Evolutionary conservation across 768 basidiomycete genomes (phyloP), one percentile per base, ranked within the genome.

Genomic region (Boletus tomentosulus): DNA sequence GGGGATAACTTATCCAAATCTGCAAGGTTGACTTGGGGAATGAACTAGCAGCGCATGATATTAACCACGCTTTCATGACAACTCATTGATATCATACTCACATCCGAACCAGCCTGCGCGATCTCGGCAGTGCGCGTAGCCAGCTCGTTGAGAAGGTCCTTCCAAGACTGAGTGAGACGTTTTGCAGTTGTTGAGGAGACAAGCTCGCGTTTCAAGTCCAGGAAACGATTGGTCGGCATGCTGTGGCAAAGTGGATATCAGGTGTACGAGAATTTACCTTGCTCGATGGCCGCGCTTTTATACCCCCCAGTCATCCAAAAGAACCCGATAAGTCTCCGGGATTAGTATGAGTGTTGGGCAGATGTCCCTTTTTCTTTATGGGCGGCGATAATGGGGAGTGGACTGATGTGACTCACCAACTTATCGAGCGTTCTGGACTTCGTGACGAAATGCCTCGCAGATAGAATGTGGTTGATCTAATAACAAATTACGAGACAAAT

Each of bases 131-230:
- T 80, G 6, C 71, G 68, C 31, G 64, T 66, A 25, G 76, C 74
- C 16, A 88, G 72, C 61, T 84, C 78, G 1, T 59, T 61, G 9
- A 86, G 67, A 43, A 88, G 71, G 54, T 84, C 82, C 16, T 62
- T 70, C 87, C 85, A 87, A 2, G 85, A 77, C 24, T 70, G 64
- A 3, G 76, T 82, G 22, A 77, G 76, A 22, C 69, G 74, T 53
- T 71, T 66, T 67, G 78, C 70, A 12, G 82, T 78, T 57, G 80
- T 79, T 3, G 72, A 70, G 0, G 66, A 67, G 1, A 78, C 81
- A 45, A 88, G 81, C 56, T 81, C 72, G 44, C 72, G 72, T 68
- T 88, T 87, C 57, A 86, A 54, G 42, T 84, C 78, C 6, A 69
- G 63, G 58, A 85, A 85, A 41, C 78, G 83, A 37, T n/a, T n/a